phyloP scores from a whole-genome alignment of 768 basidiomycete genomes.

The Trametopsis cervina region DNA sequence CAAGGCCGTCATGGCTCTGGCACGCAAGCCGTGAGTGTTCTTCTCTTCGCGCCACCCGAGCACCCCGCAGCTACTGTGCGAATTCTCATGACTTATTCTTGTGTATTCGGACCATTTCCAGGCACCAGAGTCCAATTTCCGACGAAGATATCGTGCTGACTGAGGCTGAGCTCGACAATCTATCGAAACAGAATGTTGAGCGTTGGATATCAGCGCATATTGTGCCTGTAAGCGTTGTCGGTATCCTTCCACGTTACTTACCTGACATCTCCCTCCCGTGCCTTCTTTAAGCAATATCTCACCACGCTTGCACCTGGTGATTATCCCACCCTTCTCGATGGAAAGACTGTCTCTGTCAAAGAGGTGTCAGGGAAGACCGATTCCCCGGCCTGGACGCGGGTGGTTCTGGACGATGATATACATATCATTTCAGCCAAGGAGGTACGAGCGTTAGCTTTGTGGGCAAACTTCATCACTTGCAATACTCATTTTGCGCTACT shows the following conservation, averaged over 20 bases:
- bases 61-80: not conserved
- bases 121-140: constrained; percentile 50
- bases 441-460: constrained; percentile 31
- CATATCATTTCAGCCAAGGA: constrained; percentile 54
- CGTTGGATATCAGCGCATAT: constrained; percentile 81
- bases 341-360: constrained; percentile 51
- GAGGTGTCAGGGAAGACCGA: constrained; percentile 28
- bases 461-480: constrained; percentile 10
- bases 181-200: constrained; percentile 61
- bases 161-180: constrained; percentile 57
- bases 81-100: not conserved
- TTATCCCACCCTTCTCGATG: constrained; percentile 53
- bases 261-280: not conserved
- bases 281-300: constrained; percentile 34
- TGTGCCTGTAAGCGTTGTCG: constrained; percentile 52
- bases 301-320: constrained; percentile 37
- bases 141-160: constrained; percentile 40
- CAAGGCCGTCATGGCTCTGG: constrained; percentile 77
- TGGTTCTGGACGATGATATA: constrained; percentile 48
- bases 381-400: constrained; percentile 49
- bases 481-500: not conserved
- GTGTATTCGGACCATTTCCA: constrained; percentile 19
- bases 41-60: not conserved
- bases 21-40: constrained; percentile 70
- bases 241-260: not conserved